These are phyloP conservation scores for Candida boidinii DNA, from an alignment of 805 yeast genomes.

Conservation along the genomic window DNA sequence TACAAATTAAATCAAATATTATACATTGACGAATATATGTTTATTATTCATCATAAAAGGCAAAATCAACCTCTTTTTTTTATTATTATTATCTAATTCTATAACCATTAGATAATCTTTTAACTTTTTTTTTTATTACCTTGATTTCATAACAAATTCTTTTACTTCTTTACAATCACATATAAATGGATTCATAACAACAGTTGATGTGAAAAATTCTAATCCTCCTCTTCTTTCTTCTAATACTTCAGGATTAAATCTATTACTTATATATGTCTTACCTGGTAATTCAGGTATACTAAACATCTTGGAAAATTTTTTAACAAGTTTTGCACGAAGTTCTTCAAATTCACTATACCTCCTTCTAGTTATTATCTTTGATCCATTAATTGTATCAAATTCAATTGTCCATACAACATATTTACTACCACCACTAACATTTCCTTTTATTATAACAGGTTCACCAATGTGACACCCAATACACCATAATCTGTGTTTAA, in stretches of 20 bases:
- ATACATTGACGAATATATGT: too few relatives aligned
- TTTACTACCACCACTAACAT: constrained; percentile 15
- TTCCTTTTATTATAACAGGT: constrained; percentile 21
- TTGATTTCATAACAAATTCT: constrained; percentile 29
- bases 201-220: constrained; percentile 50
- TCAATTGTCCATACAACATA: constrained; percentile 22
- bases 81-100: too few relatives aligned
- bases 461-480: constrained; percentile 21
- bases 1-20: too few relatives aligned
- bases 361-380: constrained; percentile 40
- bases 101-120: too few relatives aligned
- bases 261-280: constrained; percentile 25
- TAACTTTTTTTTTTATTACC: too few relatives aligned
- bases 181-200: constrained; percentile 41
- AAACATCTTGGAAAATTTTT: constrained; percentile 26
- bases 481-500: constrained; percentile 22
- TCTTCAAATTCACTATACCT: constrained; percentile 58
- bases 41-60: too few relatives aligned
- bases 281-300: constrained; percentile 44
- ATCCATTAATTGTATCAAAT: constrained; percentile 19
- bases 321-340: constrained; percentile 32
- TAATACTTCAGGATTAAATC: constrained; percentile 32
- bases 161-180: constrained; percentile 30
- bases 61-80: too few relatives aligned
- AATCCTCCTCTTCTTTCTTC: constrained; percentile 47